Conservation (phyloP, 2,329 filamentous ascomycete genomes). For the Lachnellula cervina region DNA sequence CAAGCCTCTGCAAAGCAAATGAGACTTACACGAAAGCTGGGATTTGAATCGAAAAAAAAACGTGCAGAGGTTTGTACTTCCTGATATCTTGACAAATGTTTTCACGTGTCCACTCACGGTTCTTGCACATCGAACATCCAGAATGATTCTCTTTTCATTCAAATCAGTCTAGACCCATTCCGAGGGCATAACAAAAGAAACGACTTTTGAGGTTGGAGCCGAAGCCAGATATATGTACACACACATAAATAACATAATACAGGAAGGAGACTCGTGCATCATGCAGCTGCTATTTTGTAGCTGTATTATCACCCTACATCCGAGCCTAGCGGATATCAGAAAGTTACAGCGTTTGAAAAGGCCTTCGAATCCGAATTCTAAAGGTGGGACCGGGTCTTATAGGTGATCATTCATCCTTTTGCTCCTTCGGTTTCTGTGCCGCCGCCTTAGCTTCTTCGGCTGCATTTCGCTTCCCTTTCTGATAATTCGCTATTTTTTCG, state of each 20-base stretch:
- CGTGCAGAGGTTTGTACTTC: too few relatives aligned
- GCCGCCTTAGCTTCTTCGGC: constrained; percentile 8
- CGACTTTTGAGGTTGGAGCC: not conserved
- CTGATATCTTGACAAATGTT: not conserved
- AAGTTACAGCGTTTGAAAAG: too few relatives aligned
- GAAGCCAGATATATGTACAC: not conserved
- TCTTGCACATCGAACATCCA: not conserved
- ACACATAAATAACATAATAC: not conserved
- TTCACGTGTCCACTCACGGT: not conserved
- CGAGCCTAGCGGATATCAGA: not conserved
- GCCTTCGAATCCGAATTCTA: too few relatives aligned
- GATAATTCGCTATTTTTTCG: constrained; percentile 72
- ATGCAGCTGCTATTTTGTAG: not conserved
- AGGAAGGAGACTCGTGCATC: not conserved
- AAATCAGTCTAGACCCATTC: not conserved
- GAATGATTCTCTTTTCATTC: not conserved
- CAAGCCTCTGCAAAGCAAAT: too few relatives aligned
- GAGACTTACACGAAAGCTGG: too few relatives aligned
- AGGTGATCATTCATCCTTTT: not conserved
- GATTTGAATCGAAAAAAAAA: too few relatives aligned
- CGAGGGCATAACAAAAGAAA: not conserved
- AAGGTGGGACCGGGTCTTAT: not conserved
- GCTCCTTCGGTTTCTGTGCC: not conserved
- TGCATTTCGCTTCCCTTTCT: constrained; percentile 29
- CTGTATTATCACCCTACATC: not conserved